Evolutionary conservation across 805 yeast genomes (phyloP).

Genomic region (Lachancea sp.): DNA sequence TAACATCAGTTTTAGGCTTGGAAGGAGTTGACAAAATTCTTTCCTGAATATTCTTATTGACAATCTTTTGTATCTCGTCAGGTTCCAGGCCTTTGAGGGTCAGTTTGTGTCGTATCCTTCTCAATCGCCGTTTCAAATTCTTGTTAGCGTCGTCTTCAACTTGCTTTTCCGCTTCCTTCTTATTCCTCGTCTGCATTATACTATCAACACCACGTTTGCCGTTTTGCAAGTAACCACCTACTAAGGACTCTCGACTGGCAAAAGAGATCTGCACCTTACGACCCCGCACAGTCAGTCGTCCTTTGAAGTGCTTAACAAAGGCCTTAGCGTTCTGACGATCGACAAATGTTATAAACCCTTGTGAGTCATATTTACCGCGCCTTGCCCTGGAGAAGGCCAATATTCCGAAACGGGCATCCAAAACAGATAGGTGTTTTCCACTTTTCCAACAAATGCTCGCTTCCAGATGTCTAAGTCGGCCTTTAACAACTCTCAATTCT

Average conservation of each 20-base stretch:
- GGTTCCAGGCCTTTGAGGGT: conserved; percentile 18
- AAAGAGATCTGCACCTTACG: conserved; percentile 14
- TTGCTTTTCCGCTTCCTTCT: not conserved
- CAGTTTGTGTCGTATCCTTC: conserved; percentile 24
- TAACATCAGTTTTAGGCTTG: not conserved
- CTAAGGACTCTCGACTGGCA: conserved; percentile 24
- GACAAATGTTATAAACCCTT: conserved; percentile 26
- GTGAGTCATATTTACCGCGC: conserved; percentile 11
- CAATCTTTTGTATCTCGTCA: conserved; percentile 11
- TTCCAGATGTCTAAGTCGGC: not conserved
- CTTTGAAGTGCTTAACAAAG: conserved; percentile 13
- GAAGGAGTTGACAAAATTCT: not conserved
- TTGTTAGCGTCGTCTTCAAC: conserved; percentile 1
- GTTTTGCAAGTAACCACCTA: conserved; percentile 10
- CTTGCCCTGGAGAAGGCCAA: conserved; percentile 16
- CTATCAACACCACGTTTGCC: conserved; percentile 3
- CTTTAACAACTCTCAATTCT: not conserved
- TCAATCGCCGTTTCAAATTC: conserved; percentile 17
- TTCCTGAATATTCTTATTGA: conserved; percentile 6
- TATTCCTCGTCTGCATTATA: not conserved
- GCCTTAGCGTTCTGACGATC: conserved; percentile 11
- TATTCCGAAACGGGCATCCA: conserved; percentile 19
- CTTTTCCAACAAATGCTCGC: not conserved
- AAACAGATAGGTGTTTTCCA: not conserved
- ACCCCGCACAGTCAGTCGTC: conserved; percentile 18